Evolutionary conservation across 2,329 filamentous ascomycete species (phyloP).

Genomic region (Pyrenophora teres): DNA sequence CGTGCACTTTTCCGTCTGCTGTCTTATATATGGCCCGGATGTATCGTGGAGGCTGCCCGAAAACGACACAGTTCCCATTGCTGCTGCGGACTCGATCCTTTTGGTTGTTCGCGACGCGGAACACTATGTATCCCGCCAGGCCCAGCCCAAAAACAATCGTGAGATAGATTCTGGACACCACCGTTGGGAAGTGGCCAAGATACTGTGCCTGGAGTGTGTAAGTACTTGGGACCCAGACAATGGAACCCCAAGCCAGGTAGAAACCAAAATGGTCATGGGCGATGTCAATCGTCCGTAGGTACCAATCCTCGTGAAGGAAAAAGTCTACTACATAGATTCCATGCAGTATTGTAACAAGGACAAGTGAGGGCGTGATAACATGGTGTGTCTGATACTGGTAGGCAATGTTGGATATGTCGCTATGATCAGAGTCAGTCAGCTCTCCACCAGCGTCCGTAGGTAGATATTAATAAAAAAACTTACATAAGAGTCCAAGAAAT

Average conservation of each 20-base stretch:
- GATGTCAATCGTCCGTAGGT: background rate
- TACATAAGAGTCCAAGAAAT: background rate
- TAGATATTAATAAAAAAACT: background rate
- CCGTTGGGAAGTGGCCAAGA: background rate
- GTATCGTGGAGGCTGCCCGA: background rate
- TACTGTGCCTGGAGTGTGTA: background rate
- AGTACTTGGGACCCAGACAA: background rate
- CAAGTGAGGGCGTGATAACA: background rate
- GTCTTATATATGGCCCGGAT: background rate
- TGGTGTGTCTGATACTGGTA: background rate
- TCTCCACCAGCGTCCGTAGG: background rate
- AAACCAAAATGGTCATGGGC: background rate
- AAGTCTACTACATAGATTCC: background rate
- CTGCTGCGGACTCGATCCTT: background rate
- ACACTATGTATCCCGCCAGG: background rate
- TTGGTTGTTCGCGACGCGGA: background rate
- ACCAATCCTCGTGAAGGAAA: background rate
- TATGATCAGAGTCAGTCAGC: background rate
- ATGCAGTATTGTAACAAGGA: background rate
- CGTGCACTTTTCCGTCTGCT: background rate
- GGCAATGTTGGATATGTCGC: conserved; percentile 1
- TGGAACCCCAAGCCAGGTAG: background rate
- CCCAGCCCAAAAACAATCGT: background rate
- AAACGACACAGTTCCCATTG: background rate
- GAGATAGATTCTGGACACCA: background rate